A percentile compares a stretch with the other conserved stretches of the same genome.
phyloP scores from a whole-genome alignment of 140 eudicot species.

The Eryngium alpinum region DNA sequence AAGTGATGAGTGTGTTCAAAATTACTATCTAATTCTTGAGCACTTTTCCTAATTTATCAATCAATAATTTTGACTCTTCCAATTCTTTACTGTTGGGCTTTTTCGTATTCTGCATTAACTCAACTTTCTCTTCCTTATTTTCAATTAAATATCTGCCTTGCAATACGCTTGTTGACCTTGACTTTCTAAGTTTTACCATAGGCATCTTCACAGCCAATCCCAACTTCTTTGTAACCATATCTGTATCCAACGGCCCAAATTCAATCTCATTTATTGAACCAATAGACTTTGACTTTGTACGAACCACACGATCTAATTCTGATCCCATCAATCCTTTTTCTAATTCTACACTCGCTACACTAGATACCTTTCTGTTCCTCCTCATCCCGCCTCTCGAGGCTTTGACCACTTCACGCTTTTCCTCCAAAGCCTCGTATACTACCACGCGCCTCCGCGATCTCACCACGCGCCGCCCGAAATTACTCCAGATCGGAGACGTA shows the following conservation, averaged over 20 bases:
- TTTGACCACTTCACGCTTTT: conserved; percentile 26
- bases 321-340: neutral
- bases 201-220: conserved; percentile 42
- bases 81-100: conserved; percentile 40
- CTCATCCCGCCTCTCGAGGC: conserved; percentile 38
- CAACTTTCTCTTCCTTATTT: conserved; percentile 13
- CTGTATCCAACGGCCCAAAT: conserved; percentile 33
- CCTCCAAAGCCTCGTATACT: conserved; percentile 39
- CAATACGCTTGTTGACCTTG: conserved; percentile 77
- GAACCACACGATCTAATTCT: conserved; percentile 19
- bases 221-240: conserved; percentile 19
- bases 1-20: too few relatives aligned
- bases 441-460: conserved; percentile 25
- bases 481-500: conserved; percentile 24
- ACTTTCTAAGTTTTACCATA: conserved; percentile 45
- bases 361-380: conserved; percentile 51
- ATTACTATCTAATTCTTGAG: neutral
- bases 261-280: conserved; percentile 46
- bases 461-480: conserved; percentile 54
- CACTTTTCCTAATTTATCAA: conserved; percentile 16
- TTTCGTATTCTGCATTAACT: conserved; percentile 26
- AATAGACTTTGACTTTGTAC: conserved; percentile 49
- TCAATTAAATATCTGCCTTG: conserved; percentile 27
- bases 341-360: conserved; percentile 30
- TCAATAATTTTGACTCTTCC: conserved; percentile 61